Percentiles rank a stretch among this genome's conserved stretches.
Conservation (phyloP, 1,284 basidiomycete genomes). For the Macrocystidia cucumis region DNA sequence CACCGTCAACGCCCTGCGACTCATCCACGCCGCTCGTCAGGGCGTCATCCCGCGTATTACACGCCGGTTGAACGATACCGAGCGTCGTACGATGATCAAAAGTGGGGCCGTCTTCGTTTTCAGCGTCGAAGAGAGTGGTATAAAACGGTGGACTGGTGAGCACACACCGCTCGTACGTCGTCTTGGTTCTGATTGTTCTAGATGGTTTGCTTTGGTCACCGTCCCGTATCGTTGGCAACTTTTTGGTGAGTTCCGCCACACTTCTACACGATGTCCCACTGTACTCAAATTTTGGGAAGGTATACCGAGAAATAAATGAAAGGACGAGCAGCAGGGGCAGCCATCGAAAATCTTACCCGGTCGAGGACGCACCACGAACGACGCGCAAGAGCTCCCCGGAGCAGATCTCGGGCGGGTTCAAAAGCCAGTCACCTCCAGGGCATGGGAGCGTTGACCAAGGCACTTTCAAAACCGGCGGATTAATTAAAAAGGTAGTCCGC, state of each 20-base stretch:
- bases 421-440: constrained; percentile 20
- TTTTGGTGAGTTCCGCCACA: constrained; percentile 42
- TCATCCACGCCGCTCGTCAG: constrained; percentile 71
- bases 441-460: constrained; percentile 37
- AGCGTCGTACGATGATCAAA: constrained; percentile 64
- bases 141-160: constrained; percentile 74
- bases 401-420: constrained; percentile 26
- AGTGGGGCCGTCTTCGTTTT: constrained; percentile 82
- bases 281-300: constrained; percentile 26
- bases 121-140: constrained; percentile 75
- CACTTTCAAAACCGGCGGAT: constrained; percentile 62
- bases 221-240: constrained; percentile 76
- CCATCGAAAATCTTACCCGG: constrained; percentile 36
- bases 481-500: constrained; percentile 59
- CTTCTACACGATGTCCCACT: constrained; percentile 5
- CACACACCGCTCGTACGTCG: too few species aligned
- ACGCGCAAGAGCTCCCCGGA: constrained; percentile 29
- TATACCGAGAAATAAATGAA: constrained; percentile 70
- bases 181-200: too few species aligned
- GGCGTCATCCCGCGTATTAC: constrained; percentile 71
- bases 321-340: constrained; percentile 42
- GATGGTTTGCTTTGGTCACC: constrained; percentile 79
- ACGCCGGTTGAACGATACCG: constrained; percentile 70
- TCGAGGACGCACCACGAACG: constrained; percentile 24
- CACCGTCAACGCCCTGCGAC: constrained; percentile 69